These are phyloP conservation scores for Choanephora cucurbitarum DNA, from an alignment of 371 early-diverging fungal genomes.

Conservation along the genomic window DNA sequence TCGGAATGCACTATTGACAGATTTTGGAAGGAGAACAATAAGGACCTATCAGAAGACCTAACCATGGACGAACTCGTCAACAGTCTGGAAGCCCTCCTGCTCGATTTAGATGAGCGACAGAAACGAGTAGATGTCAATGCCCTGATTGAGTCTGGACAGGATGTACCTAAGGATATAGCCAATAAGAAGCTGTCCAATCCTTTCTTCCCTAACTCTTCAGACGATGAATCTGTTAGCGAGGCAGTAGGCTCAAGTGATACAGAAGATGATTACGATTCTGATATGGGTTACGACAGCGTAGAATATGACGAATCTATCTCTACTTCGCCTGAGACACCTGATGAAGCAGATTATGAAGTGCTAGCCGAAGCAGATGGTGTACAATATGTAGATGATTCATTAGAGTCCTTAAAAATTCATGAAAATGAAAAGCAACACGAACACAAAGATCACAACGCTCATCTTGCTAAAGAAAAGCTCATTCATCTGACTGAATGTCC, in stretches of 20 bases:
- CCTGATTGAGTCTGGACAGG: conserved; percentile 26
- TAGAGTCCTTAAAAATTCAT: neutral
- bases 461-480: conserved; percentile 53
- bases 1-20: conserved; percentile 66
- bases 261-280: conserved; percentile 22
- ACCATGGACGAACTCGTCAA: conserved; percentile 66
- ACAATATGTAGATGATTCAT: conserved; percentile 23
- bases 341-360: conserved; percentile 31
- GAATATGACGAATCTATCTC: conserved; percentile 3
- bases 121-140: conserved; percentile 2
- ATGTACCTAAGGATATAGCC: conserved; percentile 21
- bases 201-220: conserved; percentile 10
- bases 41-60: conserved; percentile 64
- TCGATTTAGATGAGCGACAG: conserved; percentile 22
- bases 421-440: neutral
- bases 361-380: conserved; percentile 30
- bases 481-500: conserved; percentile 71
- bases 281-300: neutral
- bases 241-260: conserved; percentile 9
- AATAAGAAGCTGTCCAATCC: conserved; percentile 10
- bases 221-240: conserved; percentile 11
- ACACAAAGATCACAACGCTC: neutral
- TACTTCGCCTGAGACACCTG: conserved; percentile 14
- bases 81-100: conserved; percentile 60
- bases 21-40: conserved; percentile 63